phyloP scores from a whole-genome alignment of 2,329 filamentous ascomycete genomes.

The Erysiphe pulchra region DNA sequence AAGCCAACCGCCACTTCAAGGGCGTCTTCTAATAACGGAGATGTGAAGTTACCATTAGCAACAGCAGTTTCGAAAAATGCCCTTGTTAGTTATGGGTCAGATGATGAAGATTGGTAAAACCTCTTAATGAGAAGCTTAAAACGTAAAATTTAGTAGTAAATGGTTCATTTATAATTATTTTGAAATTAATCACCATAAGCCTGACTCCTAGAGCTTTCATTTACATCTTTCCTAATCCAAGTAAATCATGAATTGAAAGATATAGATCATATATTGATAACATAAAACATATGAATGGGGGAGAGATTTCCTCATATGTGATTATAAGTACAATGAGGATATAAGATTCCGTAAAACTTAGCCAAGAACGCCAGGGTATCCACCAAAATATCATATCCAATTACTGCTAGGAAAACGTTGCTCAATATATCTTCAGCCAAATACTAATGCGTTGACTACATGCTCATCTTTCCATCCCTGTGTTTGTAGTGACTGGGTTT shows the following conservation, averaged over 20 bases:
- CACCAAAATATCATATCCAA: neutral
- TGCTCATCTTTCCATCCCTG: constrained; percentile 57
- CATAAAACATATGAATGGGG: too few species aligned
- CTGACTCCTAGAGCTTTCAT: too few species aligned
- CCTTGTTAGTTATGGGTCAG: neutral
- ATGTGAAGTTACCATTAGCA: neutral
- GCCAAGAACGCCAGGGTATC: constrained; percentile 3
- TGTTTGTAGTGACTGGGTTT: constrained; percentile 33
- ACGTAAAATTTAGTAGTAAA: too few species aligned
- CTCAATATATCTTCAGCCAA: constrained; percentile 2
- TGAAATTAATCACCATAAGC: too few species aligned
- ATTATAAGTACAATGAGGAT: too few species aligned
- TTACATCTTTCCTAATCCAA: too few species aligned
- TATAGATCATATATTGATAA: too few species aligned
- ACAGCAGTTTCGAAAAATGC: neutral
- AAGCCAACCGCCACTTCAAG: neutral
- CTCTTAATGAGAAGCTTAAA: too few species aligned
- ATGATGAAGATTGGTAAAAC: neutral
- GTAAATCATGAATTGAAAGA: too few species aligned
- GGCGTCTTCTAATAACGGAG: neutral
- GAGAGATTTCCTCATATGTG: too few species aligned
- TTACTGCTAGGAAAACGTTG: neutral
- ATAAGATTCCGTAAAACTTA: too few species aligned
- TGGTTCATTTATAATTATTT: too few species aligned
- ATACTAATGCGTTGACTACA: constrained; percentile 50